Conservation (phyloP, 768 basidiomycete genomes). For the Trametes punicea region DNA sequence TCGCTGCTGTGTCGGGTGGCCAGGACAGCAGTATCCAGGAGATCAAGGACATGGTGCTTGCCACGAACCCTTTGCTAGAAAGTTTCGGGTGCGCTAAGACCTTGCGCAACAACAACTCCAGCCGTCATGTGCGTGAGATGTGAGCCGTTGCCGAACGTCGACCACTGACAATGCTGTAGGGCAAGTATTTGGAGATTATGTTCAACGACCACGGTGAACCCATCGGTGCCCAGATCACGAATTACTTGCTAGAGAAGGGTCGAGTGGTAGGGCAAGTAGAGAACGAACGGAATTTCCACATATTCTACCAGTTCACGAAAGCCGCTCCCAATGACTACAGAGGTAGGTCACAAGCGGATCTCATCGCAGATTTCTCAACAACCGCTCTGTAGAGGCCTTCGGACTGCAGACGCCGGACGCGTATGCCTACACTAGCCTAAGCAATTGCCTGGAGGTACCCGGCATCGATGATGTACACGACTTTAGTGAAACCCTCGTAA, state of each 20-base stretch:
- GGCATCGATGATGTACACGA: slow-evolving; percentile 90
- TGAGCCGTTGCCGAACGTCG: not conserved
- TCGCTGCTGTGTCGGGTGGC: slow-evolving; percentile 92
- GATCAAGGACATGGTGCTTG: slow-evolving; percentile 99
- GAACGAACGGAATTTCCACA: slow-evolving; percentile 96
- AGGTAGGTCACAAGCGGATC: slow-evolving; percentile 45
- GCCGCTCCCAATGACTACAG: slow-evolving; percentile 86
- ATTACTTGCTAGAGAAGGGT: slow-evolving; percentile 96
- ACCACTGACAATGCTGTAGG: slow-evolving; percentile 44
- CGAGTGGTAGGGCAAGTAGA: slow-evolving; percentile 95
- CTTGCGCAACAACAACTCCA: slow-evolving; percentile 96
- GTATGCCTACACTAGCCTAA: slow-evolving; percentile 89
- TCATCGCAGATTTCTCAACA: not conserved
- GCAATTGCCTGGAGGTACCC: slow-evolving; percentile 87
- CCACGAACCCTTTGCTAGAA: slow-evolving; percentile 95
- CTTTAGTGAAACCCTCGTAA: slow-evolving; percentile 83
- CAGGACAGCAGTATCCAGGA: slow-evolving; percentile 90
- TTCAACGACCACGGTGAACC: slow-evolving; percentile 93
- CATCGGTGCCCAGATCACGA: slow-evolving; percentile 96
- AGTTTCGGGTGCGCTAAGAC: slow-evolving; percentile 99
- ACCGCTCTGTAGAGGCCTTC: slow-evolving; percentile 65
- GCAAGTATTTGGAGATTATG: slow-evolving; percentile 99
- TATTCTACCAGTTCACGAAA: slow-evolving; percentile 99
- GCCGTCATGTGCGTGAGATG: slow-evolving; percentile 78
- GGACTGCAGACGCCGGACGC: slow-evolving; percentile 95